Conservation (phyloP, 2,329 filamentous ascomycete genomes). For the Sporothrix phasma region DNA sequence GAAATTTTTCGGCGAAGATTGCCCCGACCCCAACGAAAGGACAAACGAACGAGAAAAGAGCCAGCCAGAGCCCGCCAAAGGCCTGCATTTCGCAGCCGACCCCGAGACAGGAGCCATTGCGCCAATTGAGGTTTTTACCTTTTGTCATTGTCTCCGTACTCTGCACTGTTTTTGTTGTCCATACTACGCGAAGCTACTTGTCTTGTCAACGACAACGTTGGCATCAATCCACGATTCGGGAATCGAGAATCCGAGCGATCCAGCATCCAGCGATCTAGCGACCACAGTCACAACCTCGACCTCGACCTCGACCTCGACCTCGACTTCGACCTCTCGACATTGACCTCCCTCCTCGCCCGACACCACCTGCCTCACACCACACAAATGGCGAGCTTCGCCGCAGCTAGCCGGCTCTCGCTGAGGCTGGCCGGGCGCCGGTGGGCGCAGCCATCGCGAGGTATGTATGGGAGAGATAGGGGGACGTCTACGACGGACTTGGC, state of each 20-base stretch:
- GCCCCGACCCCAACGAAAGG: constrained; percentile 14
- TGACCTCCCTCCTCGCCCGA: background rate
- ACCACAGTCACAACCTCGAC: background rate
- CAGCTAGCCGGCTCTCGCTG: constrained; percentile 18
- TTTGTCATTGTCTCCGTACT: no score
- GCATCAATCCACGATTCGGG: background rate
- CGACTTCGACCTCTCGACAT: background rate
- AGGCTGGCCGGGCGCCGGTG: constrained; percentile 21
- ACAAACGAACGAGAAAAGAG: background rate
- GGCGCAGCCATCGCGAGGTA: constrained; percentile 14
- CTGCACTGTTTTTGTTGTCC: background rate
- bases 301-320: background rate
- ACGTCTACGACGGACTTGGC: background rate
- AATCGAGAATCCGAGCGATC: background rate
- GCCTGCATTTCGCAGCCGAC: background rate
- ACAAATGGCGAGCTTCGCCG: constrained; percentile 18
- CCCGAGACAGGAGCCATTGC: constrained; percentile 10
- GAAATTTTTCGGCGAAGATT: constrained; percentile 16
- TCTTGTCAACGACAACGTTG: background rate
- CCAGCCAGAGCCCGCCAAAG: background rate
- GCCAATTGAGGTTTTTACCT: constrained; percentile 12
- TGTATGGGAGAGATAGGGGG: background rate
- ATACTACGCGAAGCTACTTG: background rate
- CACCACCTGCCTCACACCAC: background rate
- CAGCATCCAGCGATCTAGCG: no score